Evolutionary conservation across 208 protist species (phyloP), one percentile per base, ranked within the genome.

Genomic region (Trypanosomatidae sp.): DNA sequence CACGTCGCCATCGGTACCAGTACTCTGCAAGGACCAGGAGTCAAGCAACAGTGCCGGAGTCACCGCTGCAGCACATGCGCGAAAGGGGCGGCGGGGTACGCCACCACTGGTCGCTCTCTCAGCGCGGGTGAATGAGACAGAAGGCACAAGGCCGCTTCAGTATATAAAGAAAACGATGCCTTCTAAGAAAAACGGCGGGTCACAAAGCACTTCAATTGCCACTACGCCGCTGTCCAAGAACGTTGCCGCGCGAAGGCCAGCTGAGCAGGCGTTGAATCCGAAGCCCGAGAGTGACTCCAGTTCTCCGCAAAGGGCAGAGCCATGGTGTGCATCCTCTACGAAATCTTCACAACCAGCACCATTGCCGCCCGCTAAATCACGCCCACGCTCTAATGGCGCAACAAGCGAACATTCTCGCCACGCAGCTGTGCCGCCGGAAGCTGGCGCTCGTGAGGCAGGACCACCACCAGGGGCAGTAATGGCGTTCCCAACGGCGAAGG

Each of bases 131-230:
- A 41, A 22, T 39, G 44, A 36, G 25, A 46, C 64, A 33, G 64
- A 19, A 15, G 33, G 13, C 12, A 41, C 25, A n/a, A 68, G 36
- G 44, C 9, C 13, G 19, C 49, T 12, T 2, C 25, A 5, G 13
- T 69, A 25, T 19, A 69, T 69, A n/a, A 10, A 19, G 39, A 75
- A 74, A 33, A 65, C 41, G 19, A 3, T 0, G 17, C 56, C 56
- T 13, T 1, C 25, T 1, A 59, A 8, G 30, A 69, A 69, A 41
- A 58, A 9, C 0, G 33, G 22, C 66, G 13, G 30, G 30, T 43
- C 66, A 1, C 33, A 44, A 17, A 25, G 66, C 66, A n/a, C 33
- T 12, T 69, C 66, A n/a, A 6, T 17, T 15, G 28, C 33, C 33
- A 17, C 13, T 49, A 0, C 28, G 9, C 30, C 49, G 5, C 30